phyloP scores from a whole-genome alignment of 106 monocot species.

The Agapanthus africanus region DNA sequence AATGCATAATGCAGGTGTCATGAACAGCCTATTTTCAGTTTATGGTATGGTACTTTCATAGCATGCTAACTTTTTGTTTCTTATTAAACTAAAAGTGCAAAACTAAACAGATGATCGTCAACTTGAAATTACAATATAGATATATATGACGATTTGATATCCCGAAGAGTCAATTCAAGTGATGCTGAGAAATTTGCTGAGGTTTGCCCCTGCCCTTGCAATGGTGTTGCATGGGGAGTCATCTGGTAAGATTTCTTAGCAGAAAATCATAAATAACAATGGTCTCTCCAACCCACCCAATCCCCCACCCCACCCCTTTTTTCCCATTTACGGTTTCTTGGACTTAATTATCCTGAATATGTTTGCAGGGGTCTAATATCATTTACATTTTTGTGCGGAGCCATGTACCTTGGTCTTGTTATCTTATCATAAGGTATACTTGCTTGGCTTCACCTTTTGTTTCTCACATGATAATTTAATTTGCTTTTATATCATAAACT shows the following conservation, averaged over 20 bases:
- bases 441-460: too few species aligned
- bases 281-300: too few species aligned
- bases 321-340: too few species aligned
- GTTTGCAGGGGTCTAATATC: slow-evolving; percentile 95
- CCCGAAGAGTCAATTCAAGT: slow-evolving; percentile 64
- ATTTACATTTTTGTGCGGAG: slow-evolving; percentile 69
- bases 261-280: too few species aligned
- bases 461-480: too few species aligned
- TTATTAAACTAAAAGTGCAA: background rate
- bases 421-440: slow-evolving; percentile 64
- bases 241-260: slow-evolving; percentile 40
- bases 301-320: too few species aligned
- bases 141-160: slow-evolving; percentile 80
- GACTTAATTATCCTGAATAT: too few species aligned
- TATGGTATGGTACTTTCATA: slow-evolving; percentile 48
- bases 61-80: background rate
- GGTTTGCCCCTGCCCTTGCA: slow-evolving; percentile 65
- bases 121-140: too few species aligned
- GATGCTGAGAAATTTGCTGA: slow-evolving; percentile 82
- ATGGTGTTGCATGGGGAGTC: slow-evolving; percentile 58
- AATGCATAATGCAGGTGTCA: slow-evolving; percentile 48
- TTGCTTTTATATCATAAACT: too few species aligned
- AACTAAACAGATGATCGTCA: too few species aligned
- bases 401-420: slow-evolving; percentile 86
- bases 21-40: slow-evolving; percentile 82